A percentile compares a stretch with the other conserved stretches of the same genome.
Conservation (phyloP, 306 rosid genomes). For the Lathyrus tuberosus region DNA sequence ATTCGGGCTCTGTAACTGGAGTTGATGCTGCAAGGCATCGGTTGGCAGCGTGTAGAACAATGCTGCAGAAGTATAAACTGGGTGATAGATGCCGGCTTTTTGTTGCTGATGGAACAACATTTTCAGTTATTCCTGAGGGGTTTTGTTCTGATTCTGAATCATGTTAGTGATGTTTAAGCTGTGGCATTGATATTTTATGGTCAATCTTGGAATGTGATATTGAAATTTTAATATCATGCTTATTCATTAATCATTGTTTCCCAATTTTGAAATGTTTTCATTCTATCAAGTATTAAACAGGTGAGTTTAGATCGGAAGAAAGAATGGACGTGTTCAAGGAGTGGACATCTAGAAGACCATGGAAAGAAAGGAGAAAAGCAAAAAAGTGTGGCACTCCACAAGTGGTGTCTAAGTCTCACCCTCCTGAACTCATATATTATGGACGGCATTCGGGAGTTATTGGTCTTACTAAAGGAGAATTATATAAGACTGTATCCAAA, state of each 20-base stretch:
- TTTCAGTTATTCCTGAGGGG: slow-evolving; percentile 62
- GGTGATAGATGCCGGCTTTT: slow-evolving; percentile 81
- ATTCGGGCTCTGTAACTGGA: slow-evolving; percentile 79
- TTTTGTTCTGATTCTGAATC: slow-evolving; percentile 42
- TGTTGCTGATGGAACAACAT: slow-evolving; percentile 81
- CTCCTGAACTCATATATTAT: slow-evolving; percentile 83
- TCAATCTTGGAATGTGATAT: slow-evolving; percentile 7
- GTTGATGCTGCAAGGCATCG: slow-evolving; percentile 95
- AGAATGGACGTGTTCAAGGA: slow-evolving; percentile 62
- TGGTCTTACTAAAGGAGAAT: slow-evolving; percentile 64
- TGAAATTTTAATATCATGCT: slow-evolving; percentile 19
- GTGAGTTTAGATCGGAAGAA: slow-evolving; percentile 52
- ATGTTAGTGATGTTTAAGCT: slow-evolving; percentile 53
- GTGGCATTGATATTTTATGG: slow-evolving; percentile 13
- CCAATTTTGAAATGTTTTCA: slow-evolving; percentile 49
- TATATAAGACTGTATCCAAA: slow-evolving; percentile 51
- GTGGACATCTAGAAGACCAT: slow-evolving; percentile 85
- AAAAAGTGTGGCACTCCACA: slow-evolving; percentile 43
- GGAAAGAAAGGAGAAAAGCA: slow-evolving; percentile 82
- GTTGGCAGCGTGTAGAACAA: slow-evolving; percentile 80
- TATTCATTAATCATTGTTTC: slow-evolving; percentile 14
- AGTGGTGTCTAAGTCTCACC: slow-evolving; percentile 47
- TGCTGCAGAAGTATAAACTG: slow-evolving; percentile 77
- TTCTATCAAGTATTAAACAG: slow-evolving; percentile 68
- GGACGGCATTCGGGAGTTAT: slow-evolving; percentile 76